These are phyloP conservation scores for Akebia trifoliata DNA, from an alignment of 164 flowering plant species.

Conservation along the genomic window DNA sequence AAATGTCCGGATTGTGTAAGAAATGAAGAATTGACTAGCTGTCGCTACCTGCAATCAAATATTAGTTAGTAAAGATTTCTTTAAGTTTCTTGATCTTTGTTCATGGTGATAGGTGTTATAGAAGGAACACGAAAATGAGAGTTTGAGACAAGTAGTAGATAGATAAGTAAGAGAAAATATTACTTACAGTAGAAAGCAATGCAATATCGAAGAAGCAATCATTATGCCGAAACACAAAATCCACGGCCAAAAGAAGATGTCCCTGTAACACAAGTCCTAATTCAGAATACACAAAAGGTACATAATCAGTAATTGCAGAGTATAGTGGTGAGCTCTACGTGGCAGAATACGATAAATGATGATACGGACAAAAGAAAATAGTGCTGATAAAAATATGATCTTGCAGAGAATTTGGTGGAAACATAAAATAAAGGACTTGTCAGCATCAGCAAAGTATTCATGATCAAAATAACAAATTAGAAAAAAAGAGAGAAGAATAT, in stretches of 20 bases:
- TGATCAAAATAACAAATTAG: too few relatives aligned
- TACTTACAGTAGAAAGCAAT: conserved; percentile 86
- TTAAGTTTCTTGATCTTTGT: too few relatives aligned
- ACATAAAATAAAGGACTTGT: too few relatives aligned
- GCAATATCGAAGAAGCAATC: conserved; percentile 78
- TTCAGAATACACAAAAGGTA: conserved; percentile 19
- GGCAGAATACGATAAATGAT: background rate
- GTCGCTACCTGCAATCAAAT: conserved; percentile 76
- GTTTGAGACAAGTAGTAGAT: background rate
- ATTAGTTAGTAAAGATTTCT: background rate
- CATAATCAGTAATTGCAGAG: conserved; percentile 12
- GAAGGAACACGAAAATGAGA: background rate
- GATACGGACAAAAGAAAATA: too few relatives aligned
- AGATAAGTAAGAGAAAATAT: background rate
- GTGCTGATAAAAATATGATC: background rate
- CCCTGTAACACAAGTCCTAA: conserved; percentile 83
- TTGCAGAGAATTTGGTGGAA: conserved; percentile 3
- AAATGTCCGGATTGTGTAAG: conserved; percentile 91
- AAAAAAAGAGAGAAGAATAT: too few relatives aligned
- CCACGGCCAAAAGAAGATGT: conserved; percentile 67
- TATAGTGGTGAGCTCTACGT: background rate
- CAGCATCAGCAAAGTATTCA: too few relatives aligned
- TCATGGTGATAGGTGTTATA: too few relatives aligned
- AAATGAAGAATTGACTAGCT: conserved; percentile 91
- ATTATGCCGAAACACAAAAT: conserved; percentile 70